Evolutionary conservation across 805 yeast species (phyloP), one percentile per base, ranked within the genome.

Genomic region (Candida glaebosa): DNA sequence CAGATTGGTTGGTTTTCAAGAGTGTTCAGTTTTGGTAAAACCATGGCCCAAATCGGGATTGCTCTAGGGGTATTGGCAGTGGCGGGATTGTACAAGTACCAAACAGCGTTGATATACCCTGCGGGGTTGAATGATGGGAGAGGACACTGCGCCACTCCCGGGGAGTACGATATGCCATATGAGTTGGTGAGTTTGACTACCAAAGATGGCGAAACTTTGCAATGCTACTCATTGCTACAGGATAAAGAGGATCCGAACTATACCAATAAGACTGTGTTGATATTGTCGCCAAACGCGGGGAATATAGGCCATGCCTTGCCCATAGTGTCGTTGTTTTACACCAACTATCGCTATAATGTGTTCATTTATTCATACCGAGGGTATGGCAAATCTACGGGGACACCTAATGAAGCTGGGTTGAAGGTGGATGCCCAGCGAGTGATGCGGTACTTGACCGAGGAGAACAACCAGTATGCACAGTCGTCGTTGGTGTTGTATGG

Each of bases 231-330:
- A 38, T 65, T 87, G 42, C 64, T 73, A 15, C 84, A 81, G 18
- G 78, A 78, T 44, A 50, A 57, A 3, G 49, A 51, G 9, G 44
- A 54, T 3, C 52, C 67, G 3, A 48, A 43, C 16, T 76, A 80
- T 43, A 61, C 73, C 24, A 70, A 76, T 47, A 85, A 83, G 49
- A 87, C 97, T 0, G 75, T 91, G 8, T 54, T 93, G 18, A 74
- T 93, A 16, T 70, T 90, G 39, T 81, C 89, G 37, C 98, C 98
- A 3, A 91, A 91, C 62, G 97, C 97, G 2, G 98, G 98, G 4
- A 91, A 93, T 59, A 91, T 91, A 48, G 98, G 98, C 14, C 88
- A 87, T 56, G 82, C 85, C 20, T 66, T 91, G 37, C 96, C 96
- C 1, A 77, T 88, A 6, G 95, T 86, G 2, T 71, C 81, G 37